Conservation (phyloP, 2,329 filamentous ascomycete genomes). For the Aspergillus brasiliensis region DNA sequence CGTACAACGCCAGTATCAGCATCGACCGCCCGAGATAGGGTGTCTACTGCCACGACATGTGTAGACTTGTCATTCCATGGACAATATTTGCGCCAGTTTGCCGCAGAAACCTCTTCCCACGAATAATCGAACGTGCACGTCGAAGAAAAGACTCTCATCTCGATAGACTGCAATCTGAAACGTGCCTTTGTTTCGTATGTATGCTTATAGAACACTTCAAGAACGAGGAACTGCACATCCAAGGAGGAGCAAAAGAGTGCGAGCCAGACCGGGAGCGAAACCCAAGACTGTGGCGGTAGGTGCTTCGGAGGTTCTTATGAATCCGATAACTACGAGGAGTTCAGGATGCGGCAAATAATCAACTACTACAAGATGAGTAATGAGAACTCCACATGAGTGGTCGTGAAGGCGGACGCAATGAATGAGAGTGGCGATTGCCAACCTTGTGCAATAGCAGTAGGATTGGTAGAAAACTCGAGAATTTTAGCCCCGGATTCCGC, state of each 20-base stretch:
- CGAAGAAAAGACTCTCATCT: constrained; percentile 95
- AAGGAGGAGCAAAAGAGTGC: not conserved
- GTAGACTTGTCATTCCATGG: constrained; percentile 99
- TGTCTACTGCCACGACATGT: constrained; percentile 95
- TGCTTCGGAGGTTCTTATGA: constrained; percentile 1
- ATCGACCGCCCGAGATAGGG: constrained; percentile 72
- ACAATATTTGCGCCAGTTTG: constrained; percentile 98
- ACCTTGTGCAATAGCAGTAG: constrained; percentile 6
- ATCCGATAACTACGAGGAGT: not conserved
- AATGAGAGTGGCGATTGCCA: constrained; percentile 17
- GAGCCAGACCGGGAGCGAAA: not conserved
- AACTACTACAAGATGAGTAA: constrained; percentile 13
- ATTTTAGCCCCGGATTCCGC: constrained; percentile 14
- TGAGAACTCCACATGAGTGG: not conserved
- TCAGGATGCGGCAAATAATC: constrained; percentile 1
- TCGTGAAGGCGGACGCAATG: constrained; percentile 14
- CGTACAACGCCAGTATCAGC: constrained; percentile 66
- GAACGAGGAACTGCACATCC: not conserved
- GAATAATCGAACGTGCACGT: constrained; percentile 92
- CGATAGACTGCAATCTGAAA: constrained; percentile 23
- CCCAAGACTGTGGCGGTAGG: not conserved
- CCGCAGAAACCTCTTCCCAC: constrained; percentile 96
- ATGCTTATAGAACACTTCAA: not conserved
- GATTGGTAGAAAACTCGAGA: constrained; percentile 17
- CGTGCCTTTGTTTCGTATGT: not conserved